These are phyloP conservation scores for Pichia sp. DNA, from an alignment of 1,139 yeast species.

Conservation along the genomic window DNA sequence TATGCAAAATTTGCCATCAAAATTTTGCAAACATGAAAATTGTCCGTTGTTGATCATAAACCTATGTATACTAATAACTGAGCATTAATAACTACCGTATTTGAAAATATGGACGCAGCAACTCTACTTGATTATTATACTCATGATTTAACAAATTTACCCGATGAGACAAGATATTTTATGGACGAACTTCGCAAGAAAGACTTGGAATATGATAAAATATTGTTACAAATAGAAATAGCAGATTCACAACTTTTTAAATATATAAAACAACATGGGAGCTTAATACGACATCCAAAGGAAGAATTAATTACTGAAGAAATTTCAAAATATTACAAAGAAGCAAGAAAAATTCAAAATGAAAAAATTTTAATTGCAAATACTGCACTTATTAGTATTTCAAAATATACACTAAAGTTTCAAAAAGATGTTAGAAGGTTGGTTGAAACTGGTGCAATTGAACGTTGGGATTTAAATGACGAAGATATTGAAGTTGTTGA, in stretches of 20 bases:
- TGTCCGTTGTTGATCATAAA: too few relatives aligned
- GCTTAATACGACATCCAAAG: conserved; percentile 74
- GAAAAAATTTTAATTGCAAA: conserved; percentile 78
- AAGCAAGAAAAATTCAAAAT: conserved; percentile 57
- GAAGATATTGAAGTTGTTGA: conserved; percentile 10
- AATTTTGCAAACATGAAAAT: too few relatives aligned
- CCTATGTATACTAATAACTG: too few relatives aligned
- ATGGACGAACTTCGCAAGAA: conserved; percentile 72
- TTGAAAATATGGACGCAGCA: conserved; percentile 57
- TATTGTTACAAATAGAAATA: conserved; percentile 59
- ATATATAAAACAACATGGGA: conserved; percentile 77
- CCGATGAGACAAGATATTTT: conserved; percentile 80
- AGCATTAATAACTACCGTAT: too few relatives aligned
- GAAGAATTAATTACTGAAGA: conserved; percentile 63
- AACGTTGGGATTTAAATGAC: conserved; percentile 34
- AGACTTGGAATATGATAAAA: conserved; percentile 63
- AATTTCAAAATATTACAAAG: conserved; percentile 63
- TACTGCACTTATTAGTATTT: conserved; percentile 69
- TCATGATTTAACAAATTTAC: conserved; percentile 75
- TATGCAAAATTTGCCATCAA: too few relatives aligned
- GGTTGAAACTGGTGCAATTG: conserved; percentile 74
- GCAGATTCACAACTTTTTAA: conserved; percentile 79
- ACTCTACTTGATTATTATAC: conserved; percentile 68
- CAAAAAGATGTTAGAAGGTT: conserved; percentile 72
- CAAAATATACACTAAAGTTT: conserved; percentile 66